Base-by-base conservation (phyloP, 139 green algal species). In the Dunaliella sp. region DNA sequence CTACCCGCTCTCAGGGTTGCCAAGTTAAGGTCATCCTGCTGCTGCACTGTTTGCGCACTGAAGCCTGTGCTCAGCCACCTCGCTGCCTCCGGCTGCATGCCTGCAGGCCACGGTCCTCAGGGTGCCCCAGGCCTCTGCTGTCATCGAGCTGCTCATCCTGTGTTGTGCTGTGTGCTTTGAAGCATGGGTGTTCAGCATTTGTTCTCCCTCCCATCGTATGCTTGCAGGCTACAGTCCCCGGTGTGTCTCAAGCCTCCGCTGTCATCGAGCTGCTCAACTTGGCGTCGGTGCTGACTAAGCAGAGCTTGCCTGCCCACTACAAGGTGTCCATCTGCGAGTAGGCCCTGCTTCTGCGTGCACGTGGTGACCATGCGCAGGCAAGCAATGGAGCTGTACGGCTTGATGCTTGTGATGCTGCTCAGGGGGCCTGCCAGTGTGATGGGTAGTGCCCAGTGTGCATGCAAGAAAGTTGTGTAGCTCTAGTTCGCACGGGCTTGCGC, bases 231-330 rank as follows among this genome's bases (percentile, higher is more conserved):
- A 25, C 32, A 38, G n/a, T 26, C 77, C n/a, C 34, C 35, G 36
- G 26, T 2, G 36, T 36, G 36, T 26, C 35, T 26, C 31, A 57
- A n/a, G 25, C 81, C 25, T 28, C 57, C 38, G 73, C 81, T 38
- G 38, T 28, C 3, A 38, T 59, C 48, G 88, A 93, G 35, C 87
- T 93, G 78, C 86, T 91, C 33, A 90, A 88, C 78, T 84, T 93
- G 25, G 88, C 90, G 2, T 85, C 81, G 1, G 90, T 90, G 87
- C 87, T 93, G 36, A 84, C 88, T 1, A 83, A 88, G 87, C 88
- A 93, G 87, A 65, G 72, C 37, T 89, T 94, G 83, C 90, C 91
- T 0, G 85, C 88, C 30, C 88, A 90, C 38, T 91, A 91, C 89
- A 87, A 87, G 35, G 87, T 94, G 32, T 65, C 48, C 48, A 65